These are phyloP conservation scores for Knufia petricola DNA, from an alignment of 2,329 filamentous ascomycete species.

Conservation along the genomic window DNA sequence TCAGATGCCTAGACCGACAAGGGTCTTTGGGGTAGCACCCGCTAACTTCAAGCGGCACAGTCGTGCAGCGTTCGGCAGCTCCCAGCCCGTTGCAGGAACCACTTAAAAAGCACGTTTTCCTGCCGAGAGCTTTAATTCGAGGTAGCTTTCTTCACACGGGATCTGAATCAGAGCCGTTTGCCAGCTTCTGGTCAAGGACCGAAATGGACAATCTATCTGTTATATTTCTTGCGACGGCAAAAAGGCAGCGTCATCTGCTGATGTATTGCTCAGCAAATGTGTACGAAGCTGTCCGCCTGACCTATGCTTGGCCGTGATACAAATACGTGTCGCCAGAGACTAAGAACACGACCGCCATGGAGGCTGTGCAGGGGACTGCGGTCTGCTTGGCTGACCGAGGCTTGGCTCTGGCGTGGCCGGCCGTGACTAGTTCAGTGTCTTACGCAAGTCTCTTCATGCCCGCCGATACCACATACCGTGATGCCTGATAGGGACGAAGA, in stretches of 20 bases:
- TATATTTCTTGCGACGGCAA: neutral
- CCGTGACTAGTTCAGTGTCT: too few relatives aligned
- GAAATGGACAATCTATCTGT: too few relatives aligned
- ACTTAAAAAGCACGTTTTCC: neutral
- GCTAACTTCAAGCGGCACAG: neutral
- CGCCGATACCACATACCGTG: too few relatives aligned
- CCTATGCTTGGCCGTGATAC: conserved; percentile 6
- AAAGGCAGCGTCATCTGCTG: conserved; percentile 5
- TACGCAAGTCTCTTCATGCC: too few relatives aligned
- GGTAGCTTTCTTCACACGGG: neutral
- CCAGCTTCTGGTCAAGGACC: too few relatives aligned
- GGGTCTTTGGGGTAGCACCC: neutral
- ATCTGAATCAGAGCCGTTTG: too few relatives aligned
- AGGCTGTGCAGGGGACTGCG: conserved; percentile 10
- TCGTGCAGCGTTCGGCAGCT: neutral
- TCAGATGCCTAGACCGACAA: neutral
- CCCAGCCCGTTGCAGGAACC: neutral
- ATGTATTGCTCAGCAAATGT: neutral
- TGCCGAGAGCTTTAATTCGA: neutral
- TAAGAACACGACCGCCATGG: neutral
- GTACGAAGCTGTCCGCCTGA: conserved; percentile 1
- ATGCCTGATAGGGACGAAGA: too few relatives aligned
- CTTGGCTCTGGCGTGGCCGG: too few relatives aligned
- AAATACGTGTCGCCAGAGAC: neutral
- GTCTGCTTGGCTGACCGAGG: too few relatives aligned